Conservation (phyloP, 75 land plant genomes). For the Ceratopteris richardii region DNA sequence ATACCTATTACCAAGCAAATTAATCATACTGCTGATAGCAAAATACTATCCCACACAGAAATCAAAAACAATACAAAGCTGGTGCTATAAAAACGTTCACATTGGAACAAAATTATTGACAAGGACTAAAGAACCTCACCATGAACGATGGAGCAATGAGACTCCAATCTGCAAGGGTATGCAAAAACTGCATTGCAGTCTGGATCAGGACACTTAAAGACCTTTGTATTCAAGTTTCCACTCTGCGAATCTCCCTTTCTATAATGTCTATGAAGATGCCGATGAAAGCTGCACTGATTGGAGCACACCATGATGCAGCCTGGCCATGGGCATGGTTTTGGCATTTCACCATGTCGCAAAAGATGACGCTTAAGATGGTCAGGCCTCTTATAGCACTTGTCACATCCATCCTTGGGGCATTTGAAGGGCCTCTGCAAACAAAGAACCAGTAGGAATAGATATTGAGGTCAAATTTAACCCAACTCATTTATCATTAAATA, state of each 20-base stretch:
- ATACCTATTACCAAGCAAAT: constrained; percentile 28
- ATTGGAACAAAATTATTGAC: too few relatives aligned
- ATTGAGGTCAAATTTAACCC: neutral
- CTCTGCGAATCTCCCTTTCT: constrained; percentile 29
- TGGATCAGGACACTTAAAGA: constrained; percentile 41
- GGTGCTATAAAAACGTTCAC: too few relatives aligned
- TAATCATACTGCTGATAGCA: too few relatives aligned
- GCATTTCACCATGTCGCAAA: constrained; percentile 48
- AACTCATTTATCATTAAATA: neutral
- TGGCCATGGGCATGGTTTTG: constrained; percentile 50
- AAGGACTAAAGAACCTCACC: too few relatives aligned
- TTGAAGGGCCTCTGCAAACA: constrained; percentile 56
- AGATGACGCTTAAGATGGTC: constrained; percentile 73
- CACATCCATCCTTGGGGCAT: constrained; percentile 58
- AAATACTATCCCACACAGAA: too few relatives aligned
- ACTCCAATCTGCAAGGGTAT: constrained; percentile 47
- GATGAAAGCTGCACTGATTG: constrained; percentile 20
- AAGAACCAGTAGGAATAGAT: too few relatives aligned
- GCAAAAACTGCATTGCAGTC: constrained; percentile 32
- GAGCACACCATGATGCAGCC: constrained; percentile 41
- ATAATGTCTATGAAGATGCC: constrained; percentile 35
- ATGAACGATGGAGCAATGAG: constrained; percentile 54
- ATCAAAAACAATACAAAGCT: too few relatives aligned
- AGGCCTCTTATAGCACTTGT: constrained; percentile 42
- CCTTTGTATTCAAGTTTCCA: constrained; percentile 3